Conservation (phyloP, 2,329 filamentous ascomycete genomes). For the Tolypocladium inflatum region DNA sequence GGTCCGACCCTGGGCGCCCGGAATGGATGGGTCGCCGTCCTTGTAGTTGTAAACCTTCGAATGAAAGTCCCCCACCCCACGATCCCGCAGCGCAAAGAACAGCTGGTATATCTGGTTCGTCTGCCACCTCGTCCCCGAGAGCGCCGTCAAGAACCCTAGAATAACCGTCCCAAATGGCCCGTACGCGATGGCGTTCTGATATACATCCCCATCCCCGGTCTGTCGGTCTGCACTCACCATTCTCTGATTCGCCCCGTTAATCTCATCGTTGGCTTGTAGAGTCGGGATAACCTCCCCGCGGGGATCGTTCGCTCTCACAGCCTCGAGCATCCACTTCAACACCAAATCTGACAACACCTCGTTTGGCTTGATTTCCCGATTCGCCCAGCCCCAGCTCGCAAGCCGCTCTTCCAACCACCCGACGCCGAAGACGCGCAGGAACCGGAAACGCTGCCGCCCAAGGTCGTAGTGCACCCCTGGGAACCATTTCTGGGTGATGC, state of each 20-base stretch:
- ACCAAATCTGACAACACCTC: constrained; percentile 10
- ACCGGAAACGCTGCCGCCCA: neutral
- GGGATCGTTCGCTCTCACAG: constrained; percentile 3
- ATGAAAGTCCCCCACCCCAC: neutral
- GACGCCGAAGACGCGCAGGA: neutral
- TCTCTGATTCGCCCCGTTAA: neutral
- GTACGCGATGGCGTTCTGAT: neutral
- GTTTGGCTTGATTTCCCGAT: constrained; percentile 9
- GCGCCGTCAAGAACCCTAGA: neutral
- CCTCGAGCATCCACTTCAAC: constrained; percentile 11
- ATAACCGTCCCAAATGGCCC: neutral
- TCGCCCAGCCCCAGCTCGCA: constrained; percentile 5
- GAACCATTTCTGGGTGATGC: neutral
- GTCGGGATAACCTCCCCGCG: neutral
- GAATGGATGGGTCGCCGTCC: neutral
- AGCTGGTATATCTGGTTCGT: neutral
- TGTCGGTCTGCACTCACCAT: neutral
- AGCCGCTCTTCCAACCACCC: neutral
- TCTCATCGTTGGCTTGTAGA: neutral
- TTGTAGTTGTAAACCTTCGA: neutral
- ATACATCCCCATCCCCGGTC: neutral
- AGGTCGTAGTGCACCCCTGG: neutral
- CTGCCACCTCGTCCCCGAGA: neutral
- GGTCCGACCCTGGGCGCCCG: neutral
- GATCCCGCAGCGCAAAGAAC: neutral